phyloP scores from a whole-genome alignment of 2,329 filamentous ascomycete species.

The Myotisia sp. region DNA sequence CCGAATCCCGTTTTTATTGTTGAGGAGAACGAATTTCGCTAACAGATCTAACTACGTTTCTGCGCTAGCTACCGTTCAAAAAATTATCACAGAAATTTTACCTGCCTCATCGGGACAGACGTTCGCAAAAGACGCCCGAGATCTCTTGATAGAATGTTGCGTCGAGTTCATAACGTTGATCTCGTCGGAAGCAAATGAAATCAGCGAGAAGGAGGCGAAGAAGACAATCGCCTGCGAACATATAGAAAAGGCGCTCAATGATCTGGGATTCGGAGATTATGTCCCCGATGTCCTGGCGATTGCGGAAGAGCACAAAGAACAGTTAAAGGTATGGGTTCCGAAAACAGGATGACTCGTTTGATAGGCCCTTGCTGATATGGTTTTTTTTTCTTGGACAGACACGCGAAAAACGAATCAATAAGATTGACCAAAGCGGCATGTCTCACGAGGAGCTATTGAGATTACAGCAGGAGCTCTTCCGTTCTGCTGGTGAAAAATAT shows the following conservation, averaged over 20 bases:
- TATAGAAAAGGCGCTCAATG: slow-evolving; percentile 84
- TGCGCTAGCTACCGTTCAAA: slow-evolving; percentile 49
- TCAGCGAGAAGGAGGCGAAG: slow-evolving; percentile 95
- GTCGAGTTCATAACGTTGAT: slow-evolving; percentile 98
- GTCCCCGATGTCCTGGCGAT: slow-evolving; percentile 76
- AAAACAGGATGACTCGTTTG: not conserved
- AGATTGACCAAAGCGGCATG: slow-evolving; percentile 88
- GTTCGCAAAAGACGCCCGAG: slow-evolving; percentile 89
- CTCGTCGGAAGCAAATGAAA: slow-evolving; percentile 97
- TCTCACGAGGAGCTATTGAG: slow-evolving; percentile 77
- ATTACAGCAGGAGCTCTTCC: slow-evolving; percentile 84
- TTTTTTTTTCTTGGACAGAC: slow-evolving; percentile 40
- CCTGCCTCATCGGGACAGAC: slow-evolving; percentile 60
- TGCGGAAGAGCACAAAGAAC: slow-evolving; percentile 81
- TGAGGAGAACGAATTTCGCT: too few relatives aligned
- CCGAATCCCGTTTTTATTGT: too few relatives aligned
- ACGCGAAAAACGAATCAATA: slow-evolving; percentile 92
- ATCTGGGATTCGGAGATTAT: slow-evolving; percentile 86
- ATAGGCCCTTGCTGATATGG: too few relatives aligned
- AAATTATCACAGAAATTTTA: slow-evolving; percentile 89
- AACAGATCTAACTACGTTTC: too few relatives aligned
- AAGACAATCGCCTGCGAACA: slow-evolving; percentile 98
- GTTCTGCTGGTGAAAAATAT: slow-evolving; percentile 61
- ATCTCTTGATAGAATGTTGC: slow-evolving; percentile 93
- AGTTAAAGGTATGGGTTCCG: slow-evolving; percentile 56